Percentiles rank a stretch among this genome's conserved stretches.
These are phyloP conservation scores for Epichloe sp. DNA, from an alignment of 2,329 filamentous ascomycete genomes.

Conservation along the genomic window DNA sequence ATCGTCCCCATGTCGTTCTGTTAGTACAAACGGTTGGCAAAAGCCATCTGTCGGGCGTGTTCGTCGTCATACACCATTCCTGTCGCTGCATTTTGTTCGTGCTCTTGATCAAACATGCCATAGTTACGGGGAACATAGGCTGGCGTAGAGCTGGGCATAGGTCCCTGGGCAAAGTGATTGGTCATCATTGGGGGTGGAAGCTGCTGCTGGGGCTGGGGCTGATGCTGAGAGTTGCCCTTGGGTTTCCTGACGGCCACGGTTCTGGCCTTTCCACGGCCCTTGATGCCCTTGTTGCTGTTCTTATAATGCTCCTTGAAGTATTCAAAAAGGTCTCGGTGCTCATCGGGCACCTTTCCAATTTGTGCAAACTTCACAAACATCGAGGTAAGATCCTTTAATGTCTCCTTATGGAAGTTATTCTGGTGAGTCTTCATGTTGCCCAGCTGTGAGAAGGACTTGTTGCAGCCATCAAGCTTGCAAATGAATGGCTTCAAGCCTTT, in stretches of 20 bases:
- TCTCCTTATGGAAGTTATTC: constrained; percentile 81
- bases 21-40: constrained; percentile 32
- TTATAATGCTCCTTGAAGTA: constrained; percentile 88
- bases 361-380: constrained; percentile 58
- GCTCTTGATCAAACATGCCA: constrained; percentile 34
- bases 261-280: constrained; percentile 79
- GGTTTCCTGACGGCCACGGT: constrained; percentile 36
- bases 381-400: constrained; percentile 53
- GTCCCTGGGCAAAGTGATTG: constrained; percentile 12
- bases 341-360: constrained; percentile 39
- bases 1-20: constrained; percentile 6
- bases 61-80: constrained; percentile 33
- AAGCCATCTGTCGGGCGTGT: constrained; percentile 26
- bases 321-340: constrained; percentile 60
- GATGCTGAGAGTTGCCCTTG: constrained; percentile 12
- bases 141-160: constrained; percentile 17
- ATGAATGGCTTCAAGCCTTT: constrained; percentile 63
- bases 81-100: constrained; percentile 15
- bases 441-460: constrained; percentile 77
- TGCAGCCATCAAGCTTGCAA: constrained; percentile 72
- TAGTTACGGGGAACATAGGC: constrained; percentile 23
- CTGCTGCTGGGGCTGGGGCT: background rate
- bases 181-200: constrained; percentile 15
- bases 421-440: constrained; percentile 94
- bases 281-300: constrained; percentile 97